phyloP scores from a whole-genome alignment of 345 rosid genomes.

The Populus ilicifolia region DNA sequence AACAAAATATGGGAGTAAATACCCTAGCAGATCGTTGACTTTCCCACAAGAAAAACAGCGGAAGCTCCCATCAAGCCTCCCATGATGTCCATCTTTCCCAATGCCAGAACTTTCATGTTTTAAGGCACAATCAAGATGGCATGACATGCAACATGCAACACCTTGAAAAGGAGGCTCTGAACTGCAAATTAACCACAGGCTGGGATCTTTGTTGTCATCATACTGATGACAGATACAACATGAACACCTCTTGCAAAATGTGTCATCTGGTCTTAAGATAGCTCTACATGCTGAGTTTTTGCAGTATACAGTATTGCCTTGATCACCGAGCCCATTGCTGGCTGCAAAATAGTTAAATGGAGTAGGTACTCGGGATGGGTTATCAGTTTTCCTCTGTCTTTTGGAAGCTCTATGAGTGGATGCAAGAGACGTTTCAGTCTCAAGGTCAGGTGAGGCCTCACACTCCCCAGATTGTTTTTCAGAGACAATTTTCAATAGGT shows the following conservation, averaged over 20 bases:
- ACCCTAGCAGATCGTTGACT: slow-evolving; percentile 85
- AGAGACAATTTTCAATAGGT: slow-evolving; percentile 69
- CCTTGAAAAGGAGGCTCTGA: slow-evolving; percentile 60
- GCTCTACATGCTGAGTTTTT: slow-evolving; percentile 89
- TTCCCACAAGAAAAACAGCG: slow-evolving; percentile 68
- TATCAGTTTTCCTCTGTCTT: slow-evolving; percentile 65
- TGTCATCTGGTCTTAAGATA: slow-evolving; percentile 48
- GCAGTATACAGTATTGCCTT: slow-evolving; percentile 43
- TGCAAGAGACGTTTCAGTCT: slow-evolving; percentile 34
- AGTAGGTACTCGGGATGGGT: slow-evolving; percentile 52
- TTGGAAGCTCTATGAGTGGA: slow-evolving; percentile 39
- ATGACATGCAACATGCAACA: slow-evolving; percentile 75
- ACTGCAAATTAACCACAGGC: slow-evolving; percentile 83
- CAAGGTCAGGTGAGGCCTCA: slow-evolving; percentile 32
- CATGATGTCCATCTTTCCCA: slow-evolving; percentile 42
- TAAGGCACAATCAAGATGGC: slow-evolving; percentile 86
- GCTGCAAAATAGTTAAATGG: slow-evolving; percentile 24
- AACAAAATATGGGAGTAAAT: slow-evolving; percentile 14
- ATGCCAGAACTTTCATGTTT: slow-evolving; percentile 64
- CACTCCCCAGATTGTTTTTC: slow-evolving; percentile 52
- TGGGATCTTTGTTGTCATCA: slow-evolving; percentile 94
- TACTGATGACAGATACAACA: slow-evolving; percentile 78
- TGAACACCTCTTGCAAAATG: slow-evolving; percentile 84
- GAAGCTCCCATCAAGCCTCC: slow-evolving; percentile 69
- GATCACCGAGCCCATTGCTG: slow-evolving; percentile 28